These are phyloP conservation scores for Cupressus sempervirens DNA, from an alignment of 75 land plant genomes.

Conservation along the genomic window DNA sequence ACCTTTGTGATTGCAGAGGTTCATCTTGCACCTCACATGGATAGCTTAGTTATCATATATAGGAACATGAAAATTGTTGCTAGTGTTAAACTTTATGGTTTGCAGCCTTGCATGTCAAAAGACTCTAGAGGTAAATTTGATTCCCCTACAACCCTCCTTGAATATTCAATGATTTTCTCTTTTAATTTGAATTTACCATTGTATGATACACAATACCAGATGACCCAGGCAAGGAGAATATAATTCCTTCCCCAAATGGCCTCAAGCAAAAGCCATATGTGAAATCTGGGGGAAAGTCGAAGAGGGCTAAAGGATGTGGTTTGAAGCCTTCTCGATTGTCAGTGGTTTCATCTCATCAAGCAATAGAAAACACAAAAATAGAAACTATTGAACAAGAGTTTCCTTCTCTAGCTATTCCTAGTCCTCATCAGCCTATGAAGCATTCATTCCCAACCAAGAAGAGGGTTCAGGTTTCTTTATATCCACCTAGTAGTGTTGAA, in stretches of 20 bases:
- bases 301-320: neutral
- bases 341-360: constrained; percentile 2
- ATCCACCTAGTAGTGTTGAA: constrained; percentile 16
- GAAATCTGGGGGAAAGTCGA: neutral
- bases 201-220: neutral
- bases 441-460: constrained; percentile 59
- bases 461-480: constrained; percentile 54
- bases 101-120: constrained; percentile 28
- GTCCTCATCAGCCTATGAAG: constrained; percentile 8
- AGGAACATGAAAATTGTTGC: constrained; percentile 70
- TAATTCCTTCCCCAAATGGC: neutral
- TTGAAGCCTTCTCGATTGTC: neutral
- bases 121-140: constrained; percentile 28
- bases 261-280: neutral
- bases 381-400: neutral
- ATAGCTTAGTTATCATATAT: constrained; percentile 67
- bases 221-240: constrained; percentile 4
- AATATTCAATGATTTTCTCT: neutral
- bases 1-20: constrained; percentile 48
- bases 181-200: neutral
- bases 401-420: neutral
- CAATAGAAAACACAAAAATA: neutral
- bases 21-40: constrained; percentile 81
- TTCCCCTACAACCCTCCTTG: neutral
- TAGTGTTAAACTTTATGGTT: constrained; percentile 44